Base-by-base conservation (phyloP, 2,329 filamentous ascomycete species). In the Trematosphaeria pertusa region DNA sequence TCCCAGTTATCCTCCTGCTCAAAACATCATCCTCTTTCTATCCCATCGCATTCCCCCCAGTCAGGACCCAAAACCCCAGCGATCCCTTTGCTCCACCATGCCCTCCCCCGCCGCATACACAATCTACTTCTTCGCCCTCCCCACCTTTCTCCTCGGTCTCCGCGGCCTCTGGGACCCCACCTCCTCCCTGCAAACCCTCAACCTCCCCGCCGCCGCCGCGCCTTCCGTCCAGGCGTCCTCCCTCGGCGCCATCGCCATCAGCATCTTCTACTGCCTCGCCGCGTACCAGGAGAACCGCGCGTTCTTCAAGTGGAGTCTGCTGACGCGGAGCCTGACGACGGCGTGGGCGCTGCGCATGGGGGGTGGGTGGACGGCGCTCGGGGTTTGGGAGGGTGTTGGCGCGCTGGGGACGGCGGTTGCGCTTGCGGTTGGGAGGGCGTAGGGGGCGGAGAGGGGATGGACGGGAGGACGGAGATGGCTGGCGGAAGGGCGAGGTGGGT, bases 241-340 rank as follows among this genome's bases (percentile, higher is more conserved):
- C 12, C 56, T 69, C 4, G 67, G 64, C 9, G 64, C 64, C 26
- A 51, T 68, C 14, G 65, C 61, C 12, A 70, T 69, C 64, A 62
- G 65, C 7, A 49, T 70, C 19, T 70, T 70, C 45, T 71, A 71
- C 44, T 50, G 50, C 5, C 50, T 71, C 7, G 64, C 62, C 14
- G 65, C 60, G 8, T 67, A 61, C 32, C 67, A 70, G 45, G 59
- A 70, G 39, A 70, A 71, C 49, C 41, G 47, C 5, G 42, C 47
- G 10, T 70, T 70, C 53, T 67, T 69, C 37, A 38, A 38, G 18
- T 46, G 58, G n/a, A 69, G 63, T 1, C 57, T 70, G 18, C 65
- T 65, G 7, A 70, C 70, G 67, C 59, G 65, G 6, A 22, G 62
- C 7, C 54, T 65, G 2, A 63, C 65, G 3, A 58, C 66, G 1